Evolutionary conservation across 306 rosid species (phyloP), one percentile per base, ranked within the genome.

Genomic region (Sesbania bispinosa): DNA sequence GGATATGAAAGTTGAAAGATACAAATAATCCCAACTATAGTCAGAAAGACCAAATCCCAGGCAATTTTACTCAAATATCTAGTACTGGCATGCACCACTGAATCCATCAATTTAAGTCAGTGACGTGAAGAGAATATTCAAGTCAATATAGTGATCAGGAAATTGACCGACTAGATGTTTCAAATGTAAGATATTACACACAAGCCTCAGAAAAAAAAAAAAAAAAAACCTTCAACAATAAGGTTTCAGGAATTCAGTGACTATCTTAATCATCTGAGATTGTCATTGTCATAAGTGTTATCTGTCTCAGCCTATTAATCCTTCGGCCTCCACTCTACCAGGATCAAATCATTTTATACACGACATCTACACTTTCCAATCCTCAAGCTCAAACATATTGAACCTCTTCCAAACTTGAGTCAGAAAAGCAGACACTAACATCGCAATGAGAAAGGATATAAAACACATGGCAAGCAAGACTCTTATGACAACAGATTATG

Each of bases 331-430:
- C 71, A 60, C 47, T 33, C 21, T 35, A 32, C 55, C 52, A 73
- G 27, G 27, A 73, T n/a, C 15, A 46, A 46, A 59, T 32, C 5
- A 45, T 59, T 46, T 61, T 62, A 32, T 10, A 19, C 19, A 58
- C 47, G 15, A 35, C 10, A 42, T 7, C 4, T 71, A 58, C 20
- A 7, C 13, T 62, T 7, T 77, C 43, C 52, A 32, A 62, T 23
- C 29, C 72, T 43, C 58, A 33, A 71, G 36, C 39, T 33, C 19
- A 11, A 67, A 45, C 57, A 67, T 60, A 32, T 20, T 21, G 39
- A 67, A 73, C 60, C 72, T 73, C 71, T 47, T 38, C 30, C 58
- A 72, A 65, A 43, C 20, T 46, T 10, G 30, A 45, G 43, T 19
- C 6, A 14, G 70, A 67, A 59, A 72, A 48, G 29, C 24, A 68